Conservation (phyloP, 108 stramenopile species). For the Cyclotella atomus region DNA sequence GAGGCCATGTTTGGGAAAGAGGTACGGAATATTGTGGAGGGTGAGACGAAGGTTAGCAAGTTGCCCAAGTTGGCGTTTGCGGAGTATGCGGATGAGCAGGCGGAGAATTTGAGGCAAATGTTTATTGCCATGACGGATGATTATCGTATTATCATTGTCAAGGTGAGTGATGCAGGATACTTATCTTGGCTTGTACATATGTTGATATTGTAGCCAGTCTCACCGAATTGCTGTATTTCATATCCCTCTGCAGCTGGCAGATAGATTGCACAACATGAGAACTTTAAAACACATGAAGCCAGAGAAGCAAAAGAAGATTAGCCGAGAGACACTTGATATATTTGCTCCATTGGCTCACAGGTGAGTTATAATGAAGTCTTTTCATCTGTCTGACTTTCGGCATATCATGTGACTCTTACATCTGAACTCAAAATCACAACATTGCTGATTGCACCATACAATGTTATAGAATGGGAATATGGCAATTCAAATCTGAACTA, state of each 20-base stretch:
- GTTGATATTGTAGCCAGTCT: too few relatives aligned
- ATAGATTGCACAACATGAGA: constrained; percentile 96
- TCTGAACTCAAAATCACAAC: neutral
- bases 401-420: too few relatives aligned
- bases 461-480: constrained; percentile 90
- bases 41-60: constrained; percentile 95
- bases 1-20: constrained; percentile 90
- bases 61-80: constrained; percentile 87
- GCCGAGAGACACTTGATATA: constrained; percentile 92
- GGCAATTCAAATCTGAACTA: constrained; percentile 94
- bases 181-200: neutral
- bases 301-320: constrained; percentile 92
- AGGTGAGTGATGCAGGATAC: neutral
- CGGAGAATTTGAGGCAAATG: constrained; percentile 95
- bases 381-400: neutral
- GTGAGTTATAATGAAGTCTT: neutral
- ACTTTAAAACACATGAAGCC: constrained; percentile 92
- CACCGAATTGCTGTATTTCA: neutral
- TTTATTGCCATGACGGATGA: constrained; percentile 97
- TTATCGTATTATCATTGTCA: constrained; percentile 95
- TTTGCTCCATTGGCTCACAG: constrained; percentile 93
- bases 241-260: constrained; percentile 82
- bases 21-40: constrained; percentile 92
- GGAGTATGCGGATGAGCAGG: constrained; percentile 89
- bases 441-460: neutral